Conservation (phyloP, 2,329 filamentous ascomycete species). For the Sclerotinia spermophila region DNA sequence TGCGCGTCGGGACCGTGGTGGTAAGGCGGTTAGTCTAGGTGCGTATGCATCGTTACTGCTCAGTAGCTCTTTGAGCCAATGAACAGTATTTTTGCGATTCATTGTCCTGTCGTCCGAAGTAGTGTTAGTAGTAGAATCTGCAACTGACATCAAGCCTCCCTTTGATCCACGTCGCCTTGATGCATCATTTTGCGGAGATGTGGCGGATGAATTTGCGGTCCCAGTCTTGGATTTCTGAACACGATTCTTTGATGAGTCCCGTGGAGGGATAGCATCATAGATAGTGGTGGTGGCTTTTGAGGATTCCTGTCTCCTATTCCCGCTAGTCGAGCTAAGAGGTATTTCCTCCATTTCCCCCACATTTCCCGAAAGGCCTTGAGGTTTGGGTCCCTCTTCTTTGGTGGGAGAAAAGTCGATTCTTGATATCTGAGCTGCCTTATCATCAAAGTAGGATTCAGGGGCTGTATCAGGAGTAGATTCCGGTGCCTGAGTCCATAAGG, state of each 20-base stretch:
- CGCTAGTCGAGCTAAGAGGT: constrained; percentile 11
- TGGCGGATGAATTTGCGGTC: constrained; percentile 20
- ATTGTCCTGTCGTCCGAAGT: constrained; percentile 20
- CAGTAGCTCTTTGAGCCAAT: constrained; percentile 34
- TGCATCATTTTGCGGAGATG: constrained; percentile 7
- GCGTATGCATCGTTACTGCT: constrained; percentile 30
- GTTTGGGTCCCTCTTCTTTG: neutral
- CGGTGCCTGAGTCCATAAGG: constrained; percentile 23
- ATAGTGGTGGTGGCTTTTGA: constrained; percentile 9
- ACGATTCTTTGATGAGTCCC: constrained; percentile 26
- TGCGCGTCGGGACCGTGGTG: constrained; percentile 27
- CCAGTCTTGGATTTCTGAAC: constrained; percentile 15
- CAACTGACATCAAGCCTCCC: constrained; percentile 1
- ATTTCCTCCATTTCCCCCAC: constrained; percentile 15
- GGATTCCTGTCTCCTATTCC: constrained; percentile 20
- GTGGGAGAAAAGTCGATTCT: neutral
- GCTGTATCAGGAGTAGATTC: neutral
- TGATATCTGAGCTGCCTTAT: neutral
- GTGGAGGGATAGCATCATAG: constrained; percentile 13
- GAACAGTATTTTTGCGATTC: constrained; percentile 27
- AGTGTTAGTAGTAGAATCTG: constrained; percentile 12
- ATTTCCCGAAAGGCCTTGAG: neutral
- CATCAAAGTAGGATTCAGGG: neutral
- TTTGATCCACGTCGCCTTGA: neutral
- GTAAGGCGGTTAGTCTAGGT: constrained; percentile 32